Evolutionary conservation across 1,284 basidiomycete genomes (phyloP).

Genomic region (Macrocybe sp.): DNA sequence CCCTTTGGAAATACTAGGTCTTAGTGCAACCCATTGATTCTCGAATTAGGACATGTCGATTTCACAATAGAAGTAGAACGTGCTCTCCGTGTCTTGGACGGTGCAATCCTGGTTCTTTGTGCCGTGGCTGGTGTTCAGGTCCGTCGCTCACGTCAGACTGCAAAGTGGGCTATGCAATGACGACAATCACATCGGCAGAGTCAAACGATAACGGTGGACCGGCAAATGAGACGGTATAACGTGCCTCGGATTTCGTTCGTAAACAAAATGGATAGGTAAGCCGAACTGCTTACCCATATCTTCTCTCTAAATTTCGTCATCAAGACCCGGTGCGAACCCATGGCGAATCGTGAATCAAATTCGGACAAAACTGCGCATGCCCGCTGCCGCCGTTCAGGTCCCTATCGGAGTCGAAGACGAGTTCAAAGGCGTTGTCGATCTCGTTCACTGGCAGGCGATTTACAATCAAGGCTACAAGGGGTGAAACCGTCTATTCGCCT

Average conservation of each 20-base stretch:
- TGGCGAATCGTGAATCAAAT: conserved; percentile 95
- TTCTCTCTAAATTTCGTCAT: conserved; percentile 5
- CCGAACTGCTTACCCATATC: not conserved
- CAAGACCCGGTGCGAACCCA: conserved; percentile 92
- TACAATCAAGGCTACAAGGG: conserved; percentile 97
- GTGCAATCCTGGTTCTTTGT: conserved; percentile 94
- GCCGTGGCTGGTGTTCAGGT: conserved; percentile 96
- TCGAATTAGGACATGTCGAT: conserved; percentile 84
- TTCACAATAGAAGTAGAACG: conserved; percentile 99
- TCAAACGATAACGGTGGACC: conserved; percentile 98
- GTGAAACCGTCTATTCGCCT: conserved; percentile 38
- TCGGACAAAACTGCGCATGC: conserved; percentile 85
- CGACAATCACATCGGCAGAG: conserved; percentile 43
- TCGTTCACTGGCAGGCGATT: conserved; percentile 92
- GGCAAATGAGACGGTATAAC: conserved; percentile 96
- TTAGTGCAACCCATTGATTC: not conserved
- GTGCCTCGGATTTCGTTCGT: conserved; percentile 97
- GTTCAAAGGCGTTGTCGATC: conserved; percentile 88
- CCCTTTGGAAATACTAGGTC: not conserved
- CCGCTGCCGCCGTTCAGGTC: conserved; percentile 94
- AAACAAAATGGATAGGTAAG: conserved; percentile 97
- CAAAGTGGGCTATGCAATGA: conserved; percentile 1
- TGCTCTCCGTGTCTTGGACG: conserved; percentile 93
- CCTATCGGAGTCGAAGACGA: conserved; percentile 93
- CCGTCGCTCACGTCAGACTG: conserved; percentile 15